Evolutionary conservation across 106 monocot genomes (phyloP), one percentile per base, ranked within the genome.

Genomic region (Dendrobium officinale): DNA sequence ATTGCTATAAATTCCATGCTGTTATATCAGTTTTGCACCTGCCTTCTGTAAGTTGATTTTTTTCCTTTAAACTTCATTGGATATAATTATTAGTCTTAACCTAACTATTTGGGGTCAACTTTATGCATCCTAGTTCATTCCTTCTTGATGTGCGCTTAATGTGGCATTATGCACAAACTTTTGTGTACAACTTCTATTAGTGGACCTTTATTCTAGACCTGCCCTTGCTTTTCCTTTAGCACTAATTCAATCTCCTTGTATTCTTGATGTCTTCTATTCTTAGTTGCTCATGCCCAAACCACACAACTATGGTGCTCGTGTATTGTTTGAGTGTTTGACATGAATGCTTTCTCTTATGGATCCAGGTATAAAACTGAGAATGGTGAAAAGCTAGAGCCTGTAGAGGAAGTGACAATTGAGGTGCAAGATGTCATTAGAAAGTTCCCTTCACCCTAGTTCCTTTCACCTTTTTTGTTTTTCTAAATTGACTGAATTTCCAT

Each of bases 401-500:
- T 99, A 43, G 98, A 99, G 80, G 98, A 99, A 99, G 98, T 99
- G 33, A 95, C 98, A 74, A 90, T 99, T 74, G 98, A 99, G 95
- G 98, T 99, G 85, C 48, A 61, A 27, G 42, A 73, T 75, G 31
- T 6, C 44, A 48, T 75, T 48, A 51, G 51, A 51, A 51, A 13
- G 15, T 51, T 76, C 11, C 74, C 27, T 76, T 22, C 20, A 70
- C 4, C 29, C 20, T 29, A 33, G 13, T 16, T 72, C 1, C 20
- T 72, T 72, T 72, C 5, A 40, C 33, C 17, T 40, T 33, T 74
- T n/a, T 70, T 11, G 3, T 42, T 74, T 44, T 70, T 33, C 16
- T 70, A 70, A 70, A 70, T 70, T 37, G 43, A n/a, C 43, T 74
- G 41, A 42, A 10, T 26, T 75, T 0, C 19, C 13, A 20, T 77